Conservation (phyloP, 768 basidiomycete species). For the Mycena floridula region DNA sequence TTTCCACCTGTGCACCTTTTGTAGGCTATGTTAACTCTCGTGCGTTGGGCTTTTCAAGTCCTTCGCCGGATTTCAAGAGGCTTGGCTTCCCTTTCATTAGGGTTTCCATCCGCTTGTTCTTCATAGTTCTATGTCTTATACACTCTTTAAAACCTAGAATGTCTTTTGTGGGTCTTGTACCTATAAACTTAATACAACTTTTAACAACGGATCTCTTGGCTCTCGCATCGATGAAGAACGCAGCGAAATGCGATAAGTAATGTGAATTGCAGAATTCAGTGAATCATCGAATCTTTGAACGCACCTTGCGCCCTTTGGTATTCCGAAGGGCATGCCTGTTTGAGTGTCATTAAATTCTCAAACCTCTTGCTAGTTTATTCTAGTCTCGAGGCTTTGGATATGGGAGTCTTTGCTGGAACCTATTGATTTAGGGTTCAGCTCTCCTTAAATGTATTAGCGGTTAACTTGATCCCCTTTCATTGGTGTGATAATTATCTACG, state of each 20-base stretch:
- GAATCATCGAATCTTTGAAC: constrained; percentile 83
- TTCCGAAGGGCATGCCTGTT: constrained; percentile 72
- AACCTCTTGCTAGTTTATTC: constrained; percentile 27
- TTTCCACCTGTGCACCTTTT: constrained; percentile 36
- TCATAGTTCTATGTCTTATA: constrained; percentile 18
- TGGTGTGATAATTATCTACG: constrained; percentile 51
- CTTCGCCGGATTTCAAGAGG: constrained; percentile 1
- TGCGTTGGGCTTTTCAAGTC: background rate
- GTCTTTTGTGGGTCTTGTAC: constrained; percentile 18
- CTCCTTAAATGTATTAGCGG: constrained; percentile 44
- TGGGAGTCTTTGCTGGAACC: constrained; percentile 33
- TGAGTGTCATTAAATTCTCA: constrained; percentile 66
- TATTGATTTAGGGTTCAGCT: constrained; percentile 26
- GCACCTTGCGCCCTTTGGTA: constrained; percentile 74
- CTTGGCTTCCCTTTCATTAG: constrained; percentile 11
- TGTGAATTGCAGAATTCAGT: constrained; percentile 81
- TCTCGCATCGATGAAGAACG: constrained; percentile 78
- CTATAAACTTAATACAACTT: constrained; percentile 27
- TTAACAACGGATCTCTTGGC: constrained; percentile 71
- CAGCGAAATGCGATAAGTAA: constrained; percentile 78
- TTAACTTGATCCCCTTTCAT: constrained; percentile 19
- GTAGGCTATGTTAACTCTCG: constrained; percentile 15
- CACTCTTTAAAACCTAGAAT: constrained; percentile 21
- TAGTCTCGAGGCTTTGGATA: constrained; percentile 30
- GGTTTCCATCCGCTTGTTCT: background rate